Conservation (phyloP, 2,329 filamentous ascomycete species). For the Chaetomiaceae sp. region DNA sequence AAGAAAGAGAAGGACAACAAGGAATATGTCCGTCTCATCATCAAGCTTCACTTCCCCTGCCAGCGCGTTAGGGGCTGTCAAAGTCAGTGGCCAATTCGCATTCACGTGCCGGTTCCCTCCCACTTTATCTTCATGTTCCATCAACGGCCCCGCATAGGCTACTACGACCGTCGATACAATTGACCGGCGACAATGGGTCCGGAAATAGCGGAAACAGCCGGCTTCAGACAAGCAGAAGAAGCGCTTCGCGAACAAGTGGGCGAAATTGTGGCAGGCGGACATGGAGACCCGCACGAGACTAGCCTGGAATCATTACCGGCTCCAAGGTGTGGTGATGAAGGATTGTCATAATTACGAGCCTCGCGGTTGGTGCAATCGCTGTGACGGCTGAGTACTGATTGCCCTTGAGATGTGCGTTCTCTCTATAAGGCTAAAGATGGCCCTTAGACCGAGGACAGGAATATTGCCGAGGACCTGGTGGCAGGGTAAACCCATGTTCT, state of each 20-base stretch:
- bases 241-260: constrained; percentile 27
- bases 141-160: constrained; percentile 57
- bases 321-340: constrained; percentile 55
- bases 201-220: constrained; percentile 42
- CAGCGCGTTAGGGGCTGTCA: too few species aligned
- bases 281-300: constrained; percentile 40
- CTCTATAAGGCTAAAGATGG: constrained; percentile 51
- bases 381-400: constrained; percentile 55
- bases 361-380: constrained; percentile 55
- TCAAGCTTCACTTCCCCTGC: too few species aligned
- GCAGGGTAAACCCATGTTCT: too few species aligned
- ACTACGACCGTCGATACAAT: constrained; percentile 50
- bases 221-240: constrained; percentile 36
- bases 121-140: too few species aligned
- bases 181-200: constrained; percentile 44
- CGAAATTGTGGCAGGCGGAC: constrained; percentile 29
- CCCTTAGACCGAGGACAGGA: constrained; percentile 52
- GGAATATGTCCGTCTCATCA: too few species aligned
- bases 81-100: too few species aligned
- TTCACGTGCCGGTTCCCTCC: too few species aligned
- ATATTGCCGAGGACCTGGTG: constrained; percentile 51
- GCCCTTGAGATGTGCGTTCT: constrained; percentile 47
- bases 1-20: too few species aligned
- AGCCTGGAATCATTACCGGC: constrained; percentile 44
- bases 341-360: constrained; percentile 55